Evolutionary conservation across 176 grass and related monocot genomes (phyloP).

Genomic region (Bothriochloa decipiens): DNA sequence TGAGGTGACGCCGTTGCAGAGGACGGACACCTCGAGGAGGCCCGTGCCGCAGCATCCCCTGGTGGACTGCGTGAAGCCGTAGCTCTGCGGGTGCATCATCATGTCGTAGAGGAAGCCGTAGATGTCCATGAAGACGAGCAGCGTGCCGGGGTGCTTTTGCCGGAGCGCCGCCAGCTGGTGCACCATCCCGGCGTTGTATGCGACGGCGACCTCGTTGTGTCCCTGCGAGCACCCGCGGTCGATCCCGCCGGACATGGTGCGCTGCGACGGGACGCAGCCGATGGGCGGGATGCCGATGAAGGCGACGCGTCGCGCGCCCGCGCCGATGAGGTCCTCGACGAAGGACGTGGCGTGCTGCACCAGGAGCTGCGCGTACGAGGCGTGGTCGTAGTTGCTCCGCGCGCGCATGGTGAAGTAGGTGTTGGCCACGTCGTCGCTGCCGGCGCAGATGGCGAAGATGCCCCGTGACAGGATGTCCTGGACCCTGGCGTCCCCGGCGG

Average conservation of each 20-base stretch:
- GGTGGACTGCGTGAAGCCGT: slow-evolving; percentile 66
- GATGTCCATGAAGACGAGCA: slow-evolving; percentile 65
- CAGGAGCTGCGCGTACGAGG: slow-evolving; percentile 55
- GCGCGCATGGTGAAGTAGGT: slow-evolving; percentile 72
- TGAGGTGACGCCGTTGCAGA: slow-evolving; percentile 67
- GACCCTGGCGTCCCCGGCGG: slow-evolving; percentile 43
- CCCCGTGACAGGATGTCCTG: slow-evolving; percentile 27
- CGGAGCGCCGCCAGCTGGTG: slow-evolving; percentile 29
- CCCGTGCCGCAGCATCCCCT: slow-evolving; percentile 78
- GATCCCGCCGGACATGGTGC: slow-evolving; percentile 59
- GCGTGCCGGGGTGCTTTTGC: background rate
- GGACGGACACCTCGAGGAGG: slow-evolving; percentile 62
- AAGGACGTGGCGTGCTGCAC: slow-evolving; percentile 49
- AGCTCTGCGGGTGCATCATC: slow-evolving; percentile 51
- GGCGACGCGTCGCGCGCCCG: slow-evolving; percentile 58
- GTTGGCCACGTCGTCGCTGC: slow-evolving; percentile 81
- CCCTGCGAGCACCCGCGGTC: slow-evolving; percentile 43
- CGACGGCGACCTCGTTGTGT: slow-evolving; percentile 61
- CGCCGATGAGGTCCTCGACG: slow-evolving; percentile 53
- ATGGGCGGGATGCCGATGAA: slow-evolving; percentile 76
- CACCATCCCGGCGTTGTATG: slow-evolving; percentile 54
- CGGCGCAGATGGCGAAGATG: slow-evolving; percentile 63
- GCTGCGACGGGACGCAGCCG: slow-evolving; percentile 84
- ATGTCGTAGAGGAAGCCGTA: slow-evolving; percentile 67
- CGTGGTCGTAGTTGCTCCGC: slow-evolving; percentile 44